Percentiles rank a stretch among this genome's conserved stretches.
Evolutionary conservation across 805 yeast species (phyloP).

Genomic region (Hanseniaspora taiwanica): DNA sequence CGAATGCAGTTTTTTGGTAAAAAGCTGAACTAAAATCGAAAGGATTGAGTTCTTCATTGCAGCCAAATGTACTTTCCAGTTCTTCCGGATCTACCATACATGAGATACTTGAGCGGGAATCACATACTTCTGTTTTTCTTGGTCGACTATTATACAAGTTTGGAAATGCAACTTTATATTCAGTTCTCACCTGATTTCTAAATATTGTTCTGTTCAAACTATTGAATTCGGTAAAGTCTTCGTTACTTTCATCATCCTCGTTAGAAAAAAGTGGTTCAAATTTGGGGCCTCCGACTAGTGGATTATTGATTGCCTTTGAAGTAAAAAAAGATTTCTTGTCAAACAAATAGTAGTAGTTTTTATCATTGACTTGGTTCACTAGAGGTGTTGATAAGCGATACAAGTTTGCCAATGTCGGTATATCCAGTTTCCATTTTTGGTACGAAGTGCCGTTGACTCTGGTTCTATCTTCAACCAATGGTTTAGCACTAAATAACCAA

Average conservation of each 20-base stretch:
- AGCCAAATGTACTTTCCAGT: conserved; percentile 40
- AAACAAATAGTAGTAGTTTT: conserved; percentile 57
- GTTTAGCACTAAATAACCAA: conserved; percentile 74
- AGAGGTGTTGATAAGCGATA: conserved; percentile 62
- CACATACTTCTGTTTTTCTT: conserved; percentile 43
- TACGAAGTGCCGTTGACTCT: conserved; percentile 70
- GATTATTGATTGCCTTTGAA: conserved; percentile 77
- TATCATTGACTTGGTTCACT: conserved; percentile 41
- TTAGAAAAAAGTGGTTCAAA: conserved; percentile 77
- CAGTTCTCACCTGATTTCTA: conserved; percentile 65
- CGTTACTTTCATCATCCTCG: conserved; percentile 38
- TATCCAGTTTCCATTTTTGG: conserved; percentile 51
- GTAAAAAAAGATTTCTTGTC: conserved; percentile 73
- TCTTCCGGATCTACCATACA: conserved; percentile 33
- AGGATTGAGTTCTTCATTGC: conserved; percentile 43
- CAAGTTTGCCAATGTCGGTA: conserved; percentile 50
- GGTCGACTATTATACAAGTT: conserved; percentile 70
- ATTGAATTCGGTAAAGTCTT: conserved; percentile 83
- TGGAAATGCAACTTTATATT: conserved; percentile 79
- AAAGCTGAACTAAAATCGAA: conserved; percentile 11
- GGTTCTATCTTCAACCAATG: conserved; percentile 43
- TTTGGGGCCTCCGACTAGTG: conserved; percentile 92
- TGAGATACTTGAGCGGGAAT: conserved; percentile 54
- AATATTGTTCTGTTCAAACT: conserved; percentile 78
- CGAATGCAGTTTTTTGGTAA: conserved; percentile 21